Base-by-base conservation (phyloP, 768 basidiomycete species). In the Trametes elegans region DNA sequence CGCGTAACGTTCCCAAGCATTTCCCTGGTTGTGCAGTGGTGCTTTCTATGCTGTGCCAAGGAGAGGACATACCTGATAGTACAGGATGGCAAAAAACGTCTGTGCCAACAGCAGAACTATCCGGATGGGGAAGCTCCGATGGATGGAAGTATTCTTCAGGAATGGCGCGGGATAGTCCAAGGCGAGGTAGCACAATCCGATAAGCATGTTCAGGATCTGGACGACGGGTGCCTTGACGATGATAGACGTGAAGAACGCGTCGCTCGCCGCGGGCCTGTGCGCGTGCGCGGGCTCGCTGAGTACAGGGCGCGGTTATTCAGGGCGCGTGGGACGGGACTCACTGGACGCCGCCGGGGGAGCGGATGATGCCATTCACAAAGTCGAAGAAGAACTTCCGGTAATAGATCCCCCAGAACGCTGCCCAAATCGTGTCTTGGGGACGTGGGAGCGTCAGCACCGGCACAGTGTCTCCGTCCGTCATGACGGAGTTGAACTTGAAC, bases 351-450 rank as follows among this genome's bases (percentile, higher is more conserved):
- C 89, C 89, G 26, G 89, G 89, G 67, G 82, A 79, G 58, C 88
- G 86, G 53, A 91, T 67, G 53, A 79, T 85, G 42, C 89, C 93
- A 55, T 83, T 85, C n/a, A 93, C 74, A 67, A 96, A 92, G 74
- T 96, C 94, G 89, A 90, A 96, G 74, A 96, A 94, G 81, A 92
- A 96, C 74, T 96, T 96, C 71, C 92, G 89, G 74, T 84, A 93
- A 63, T 87, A 74, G 13, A 94, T 69, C 16, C 84, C 93, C 73
- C 82, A 95, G 72, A 89, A 85, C 28, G 81, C 76, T 13, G 88
- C 85, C 91, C 90, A 92, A 10, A 92, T 74, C 53, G 84, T 81
- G 68, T 90, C 90, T 92, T 58, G 38, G 49, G 59, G 38, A 50
- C 24, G 49, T 58, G 49, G 64, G 59, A 48, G 41, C 29, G 32